Base-by-base conservation (phyloP, 2,329 filamentous ascomycete genomes). In the Berkeleyomyces rouxiae region DNA sequence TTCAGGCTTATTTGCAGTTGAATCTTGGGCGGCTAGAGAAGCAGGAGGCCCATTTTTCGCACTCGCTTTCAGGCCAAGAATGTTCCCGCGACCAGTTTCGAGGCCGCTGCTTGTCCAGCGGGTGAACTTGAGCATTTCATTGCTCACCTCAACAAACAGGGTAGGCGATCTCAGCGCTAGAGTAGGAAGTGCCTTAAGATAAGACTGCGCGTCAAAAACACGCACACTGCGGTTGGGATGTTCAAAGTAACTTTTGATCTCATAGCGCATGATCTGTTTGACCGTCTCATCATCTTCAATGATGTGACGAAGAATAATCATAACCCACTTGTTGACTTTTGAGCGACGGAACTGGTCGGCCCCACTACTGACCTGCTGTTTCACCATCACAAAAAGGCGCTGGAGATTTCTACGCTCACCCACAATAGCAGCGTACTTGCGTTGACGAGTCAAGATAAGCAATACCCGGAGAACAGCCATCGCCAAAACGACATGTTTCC, bases 271-370 rank as follows among this genome's bases (percentile, higher is more conserved):
- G 65, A 96, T 85, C 70, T 96, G 89, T 67, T 88, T 89, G 65
- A 97, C 81, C 1, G 87, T 93, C 16, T 90, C 86, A 59, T 96
- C 90, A 69, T 99, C 95, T 73, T 99, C 93, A 61, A 97, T 83
- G 67, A 99, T 86, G 70, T 99, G 93, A 47, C 95, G 85, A 51
- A 99, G 76, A 61, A 96, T 86, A 10, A 92, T 81, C 80, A 97
- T 86, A 68, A 96, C 86, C 63, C 86, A 81, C 31, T 77, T 72
- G 2, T 77, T 76, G 46, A 82, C 74, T 61, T 76, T 76, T 1
- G 75, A 77, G 47, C 79, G 77, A 65, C 75, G 78, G 7, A 99
- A 80, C 62, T 86, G 85, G 62, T 87, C 82, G 39, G 90, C 88
- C 5, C 88, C 87, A 39, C 84, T 81, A 36, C 87, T 88, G 23